phyloP scores from a whole-genome alignment of 2,329 filamentous ascomycete genomes.

The Ceratocystis smalleyi region DNA sequence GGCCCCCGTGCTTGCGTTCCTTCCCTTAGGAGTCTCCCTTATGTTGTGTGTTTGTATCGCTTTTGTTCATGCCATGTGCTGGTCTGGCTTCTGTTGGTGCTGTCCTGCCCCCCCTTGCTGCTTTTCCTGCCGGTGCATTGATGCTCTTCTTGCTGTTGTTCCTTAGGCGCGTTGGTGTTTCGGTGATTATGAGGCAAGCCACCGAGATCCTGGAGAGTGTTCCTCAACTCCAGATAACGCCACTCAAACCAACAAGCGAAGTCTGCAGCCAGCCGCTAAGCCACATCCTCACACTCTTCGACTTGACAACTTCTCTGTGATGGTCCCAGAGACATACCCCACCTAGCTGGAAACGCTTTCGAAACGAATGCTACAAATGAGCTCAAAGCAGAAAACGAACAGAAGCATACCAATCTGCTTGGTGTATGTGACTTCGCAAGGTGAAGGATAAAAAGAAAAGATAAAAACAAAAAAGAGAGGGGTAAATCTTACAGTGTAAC shows the following conservation, averaged over 20 bases:
- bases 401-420: not conserved
- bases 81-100: not conserved
- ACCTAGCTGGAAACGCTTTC: not conserved
- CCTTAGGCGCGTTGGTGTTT: not conserved
- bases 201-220: not conserved
- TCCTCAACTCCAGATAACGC: not conserved
- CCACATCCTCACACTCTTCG: not conserved
- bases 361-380: not conserved
- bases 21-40: not conserved
- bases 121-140: not conserved
- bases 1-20: not conserved
- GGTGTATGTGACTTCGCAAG: not conserved
- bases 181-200: not conserved
- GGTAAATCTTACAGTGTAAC: not conserved
- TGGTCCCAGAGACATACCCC: not conserved
- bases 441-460: too few species aligned
- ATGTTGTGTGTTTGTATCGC: not conserved
- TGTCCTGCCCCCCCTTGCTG: not conserved
- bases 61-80: not conserved
- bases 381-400: not conserved
- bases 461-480: not conserved
- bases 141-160: not conserved
- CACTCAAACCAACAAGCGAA: constrained; percentile 12
- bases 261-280: constrained; percentile 10
- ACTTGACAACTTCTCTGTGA: not conserved